Evolutionary conservation across 768 basidiomycete species (phyloP), one percentile per base, ranked within the genome.

Genomic region (Suillus luteus): DNA sequence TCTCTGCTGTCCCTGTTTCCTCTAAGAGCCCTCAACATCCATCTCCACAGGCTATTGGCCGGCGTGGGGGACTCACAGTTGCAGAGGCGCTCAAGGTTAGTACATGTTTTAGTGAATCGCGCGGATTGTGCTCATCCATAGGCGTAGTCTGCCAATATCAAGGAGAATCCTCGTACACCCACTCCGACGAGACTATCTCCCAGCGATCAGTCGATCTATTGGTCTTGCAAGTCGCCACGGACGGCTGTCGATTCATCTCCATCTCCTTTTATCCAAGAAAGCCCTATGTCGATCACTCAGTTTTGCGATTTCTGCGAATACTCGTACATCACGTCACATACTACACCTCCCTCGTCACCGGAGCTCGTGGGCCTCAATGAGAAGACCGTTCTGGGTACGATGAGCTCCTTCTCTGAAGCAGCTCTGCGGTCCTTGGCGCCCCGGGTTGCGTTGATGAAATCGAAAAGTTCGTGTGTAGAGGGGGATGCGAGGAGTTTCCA

Each of bases 261-360:
- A 24, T 49, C 58, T 12, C 41, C 19, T 31, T 59, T 57, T 7
- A 60, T 68, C n/a, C 37, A 62, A 48, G 31, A 44, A 44, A 66
- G 31, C 8, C 14, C 66, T 14, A 46, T 65, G 33, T 55, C 64
- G 35, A 68, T 65, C 57, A 49, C 40, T 9, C 61, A 62, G 14
- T 64, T 66, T 43, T 71, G 68, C 19, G 73, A 76, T 55, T 48
- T 75, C 64, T 65, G 71, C 64, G 73, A 73, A 66, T 70, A 71
- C 70, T 76, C 75, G 35, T 71, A 75, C 55, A 37, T 73, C 40
- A 75, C 73, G 12, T 73, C 71, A 14, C 71, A 72, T 43, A 73
- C 73, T 31, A 76, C 75, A 62, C 73, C 68, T 61, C 67, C 73
- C 59, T 70, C 72, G 31, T 71, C 71, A 17, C 72, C 71, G 65